Base-by-base conservation (phyloP, 2,329 filamentous ascomycete species). In the Tolypocladium capitatum region DNA sequence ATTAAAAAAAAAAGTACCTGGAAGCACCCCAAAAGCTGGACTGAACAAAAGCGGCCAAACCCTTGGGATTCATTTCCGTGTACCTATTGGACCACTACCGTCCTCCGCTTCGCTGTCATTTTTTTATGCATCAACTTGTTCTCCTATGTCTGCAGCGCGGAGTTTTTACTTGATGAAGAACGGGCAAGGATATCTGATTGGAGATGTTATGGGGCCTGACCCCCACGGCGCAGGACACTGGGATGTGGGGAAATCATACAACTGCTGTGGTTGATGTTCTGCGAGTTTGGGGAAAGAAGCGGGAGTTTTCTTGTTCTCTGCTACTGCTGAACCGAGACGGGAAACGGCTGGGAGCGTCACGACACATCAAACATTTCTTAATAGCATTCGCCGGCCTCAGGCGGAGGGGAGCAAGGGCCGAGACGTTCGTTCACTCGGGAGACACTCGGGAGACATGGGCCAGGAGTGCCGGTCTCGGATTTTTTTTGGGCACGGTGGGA, bases 311-410 rank as follows among this genome's bases (percentile, higher is more conserved):
- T 43, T n/a, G 31, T 32, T 46, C 44, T 36, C 45, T 45, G 31
- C 43, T 41, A 28, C 21, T 24, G 41, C 34, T 28, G 31, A 46
- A 45, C 45, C 33, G 47, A 49, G 49, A 50, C 27, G 36, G 45
- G 45, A 51, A 42, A 54, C 48, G 52, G 47, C 46, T 31, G 44
- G 44, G 41, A 48, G 24, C 44, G 38, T 52, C 48, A 52, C 30
- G 51, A 53, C 46, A 43, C 41, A 38, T 16, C 42, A 50, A 50
- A 46, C 24, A 50, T 46, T 46, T 43, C 27, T 28, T 48, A 50
- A 52, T 50, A 36, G 33, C 47, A 32, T 42, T 42, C 9, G 24
- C 24, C 38, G 20, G 36, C n/a, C n/a, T n/a, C n/a, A n/a, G n/a
- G n/a, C n/a, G n/a, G n/a, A n/a, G n/a, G 21, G 7, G 36, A 14